Percentiles rank a stretch among this genome's conserved stretches.
Evolutionary conservation across 352 stramenopile species (phyloP).

Genomic region (Phytopythium boreale): DNA sequence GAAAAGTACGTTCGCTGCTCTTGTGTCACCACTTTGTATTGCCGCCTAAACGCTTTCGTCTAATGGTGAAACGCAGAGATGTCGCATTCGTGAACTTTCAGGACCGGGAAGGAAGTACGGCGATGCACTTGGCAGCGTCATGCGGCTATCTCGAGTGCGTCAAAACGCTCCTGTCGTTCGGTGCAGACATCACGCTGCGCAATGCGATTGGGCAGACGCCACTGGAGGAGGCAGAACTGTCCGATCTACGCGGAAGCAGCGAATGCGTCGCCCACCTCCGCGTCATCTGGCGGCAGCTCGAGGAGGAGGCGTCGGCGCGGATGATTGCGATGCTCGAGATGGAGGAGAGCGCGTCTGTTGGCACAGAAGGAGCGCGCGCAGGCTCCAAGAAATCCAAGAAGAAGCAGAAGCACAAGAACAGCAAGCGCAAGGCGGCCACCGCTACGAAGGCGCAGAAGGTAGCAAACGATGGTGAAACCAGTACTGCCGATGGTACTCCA

Average conservation of each 20-base stretch:
- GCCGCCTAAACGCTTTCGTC: neutral
- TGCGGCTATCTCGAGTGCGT: constrained; percentile 75
- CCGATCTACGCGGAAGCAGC: constrained; percentile 50
- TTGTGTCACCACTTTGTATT: neutral
- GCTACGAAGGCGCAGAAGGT: neutral
- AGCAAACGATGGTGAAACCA: neutral
- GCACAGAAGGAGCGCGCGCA: neutral
- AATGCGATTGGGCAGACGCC: constrained; percentile 80
- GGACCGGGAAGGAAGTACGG: constrained; percentile 76
- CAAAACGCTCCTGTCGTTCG: constrained; percentile 54
- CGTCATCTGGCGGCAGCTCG: constrained; percentile 60
- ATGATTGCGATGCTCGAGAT: constrained; percentile 87
- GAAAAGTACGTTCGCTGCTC: constrained; percentile 25
- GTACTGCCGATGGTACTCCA: no score
- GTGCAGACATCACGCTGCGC: constrained; percentile 71
- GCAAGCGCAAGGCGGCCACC: constrained; percentile 48
- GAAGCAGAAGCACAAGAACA: constrained; percentile 73
- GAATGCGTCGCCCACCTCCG: constrained; percentile 59
- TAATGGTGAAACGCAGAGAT: constrained; percentile 22
- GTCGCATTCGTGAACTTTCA: constrained; percentile 75
- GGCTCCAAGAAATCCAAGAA: constrained; percentile 62
- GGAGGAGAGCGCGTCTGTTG: constrained; percentile 39
- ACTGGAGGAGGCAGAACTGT: constrained; percentile 73
- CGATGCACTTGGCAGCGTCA: constrained; percentile 76
- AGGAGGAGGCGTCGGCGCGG: constrained; percentile 70